phyloP scores from a whole-genome alignment of 2,329 filamentous ascomycete genomes.

The Colletotrichum cordylinicola region DNA sequence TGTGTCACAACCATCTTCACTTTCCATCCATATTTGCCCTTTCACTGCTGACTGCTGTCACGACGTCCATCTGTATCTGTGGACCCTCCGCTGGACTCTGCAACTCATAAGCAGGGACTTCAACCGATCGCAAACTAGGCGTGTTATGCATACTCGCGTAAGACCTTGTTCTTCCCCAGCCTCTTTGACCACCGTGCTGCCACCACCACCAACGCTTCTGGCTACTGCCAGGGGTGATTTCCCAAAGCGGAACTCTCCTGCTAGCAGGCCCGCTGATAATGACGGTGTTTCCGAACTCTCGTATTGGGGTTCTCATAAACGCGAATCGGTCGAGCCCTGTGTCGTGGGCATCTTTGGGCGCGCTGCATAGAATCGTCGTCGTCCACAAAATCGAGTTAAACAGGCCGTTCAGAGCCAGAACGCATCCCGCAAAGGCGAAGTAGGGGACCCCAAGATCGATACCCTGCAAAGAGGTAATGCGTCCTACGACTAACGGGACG shows the following conservation, averaged over 20 bases:
- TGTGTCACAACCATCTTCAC: not conserved
- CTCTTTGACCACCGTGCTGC: constrained; percentile 4
- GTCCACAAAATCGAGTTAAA: constrained; percentile 44
- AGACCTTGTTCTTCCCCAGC: constrained; percentile 5
- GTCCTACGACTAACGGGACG: constrained; percentile 61
- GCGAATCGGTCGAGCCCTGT: constrained; percentile 26
- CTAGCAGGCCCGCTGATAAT: constrained; percentile 6
- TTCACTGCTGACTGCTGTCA: constrained; percentile 48
- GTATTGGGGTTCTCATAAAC: constrained; percentile 25
- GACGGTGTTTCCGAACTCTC: constrained; percentile 4
- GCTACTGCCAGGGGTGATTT: not conserved
- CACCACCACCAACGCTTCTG: constrained; percentile 19
- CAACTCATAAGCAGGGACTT: not conserved
- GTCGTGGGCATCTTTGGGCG: constrained; percentile 32
- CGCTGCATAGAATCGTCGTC: constrained; percentile 29
- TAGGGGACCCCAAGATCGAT: constrained; percentile 49
- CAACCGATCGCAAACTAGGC: not conserved
- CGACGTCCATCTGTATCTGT: constrained; percentile 47
- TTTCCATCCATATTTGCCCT: not conserved
- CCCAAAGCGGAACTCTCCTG: not conserved
- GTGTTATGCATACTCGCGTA: constrained; percentile 1
- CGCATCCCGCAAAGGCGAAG: constrained; percentile 55
- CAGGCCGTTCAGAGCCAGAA: constrained; percentile 55
- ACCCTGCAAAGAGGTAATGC: constrained; percentile 62
- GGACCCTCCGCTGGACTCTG: not conserved